Conservation (phyloP, 257 asterid genomes). For the Solanum piurae region DNA sequence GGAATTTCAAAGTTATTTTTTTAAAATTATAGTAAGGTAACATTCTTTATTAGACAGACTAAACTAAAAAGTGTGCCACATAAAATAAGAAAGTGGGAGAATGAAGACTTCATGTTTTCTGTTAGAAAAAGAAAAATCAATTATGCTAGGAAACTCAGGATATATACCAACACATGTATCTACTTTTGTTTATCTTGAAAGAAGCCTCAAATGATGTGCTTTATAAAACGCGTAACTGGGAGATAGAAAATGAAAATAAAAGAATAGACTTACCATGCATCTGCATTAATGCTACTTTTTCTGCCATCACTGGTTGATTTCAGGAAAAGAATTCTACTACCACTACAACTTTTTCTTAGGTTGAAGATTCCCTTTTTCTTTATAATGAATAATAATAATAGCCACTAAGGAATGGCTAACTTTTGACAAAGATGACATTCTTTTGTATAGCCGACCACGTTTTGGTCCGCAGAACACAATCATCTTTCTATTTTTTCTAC, state of each 20-base stretch:
- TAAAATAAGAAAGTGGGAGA: too few species aligned
- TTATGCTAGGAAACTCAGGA: too few species aligned
- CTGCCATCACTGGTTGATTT: neutral
- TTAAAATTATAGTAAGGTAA: too few species aligned
- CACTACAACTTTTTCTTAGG: neutral
- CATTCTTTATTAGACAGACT: too few species aligned
- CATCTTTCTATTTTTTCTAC: neutral
- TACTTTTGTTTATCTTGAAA: neutral
- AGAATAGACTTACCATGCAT: neutral
- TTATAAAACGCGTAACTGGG: neutral
- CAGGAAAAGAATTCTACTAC: neutral
- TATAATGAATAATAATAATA: conserved; percentile 5
- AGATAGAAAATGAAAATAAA: neutral
- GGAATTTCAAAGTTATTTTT: too few species aligned
- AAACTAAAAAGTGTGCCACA: too few species aligned
- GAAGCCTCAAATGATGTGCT: neutral
- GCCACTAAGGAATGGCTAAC: conserved; percentile 9
- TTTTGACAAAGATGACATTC: conserved; percentile 38
- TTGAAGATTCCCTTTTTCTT: neutral
- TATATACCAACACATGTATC: too few species aligned
- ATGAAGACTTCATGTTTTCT: too few species aligned
- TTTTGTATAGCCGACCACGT: conserved; percentile 35
- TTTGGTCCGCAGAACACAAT: neutral
- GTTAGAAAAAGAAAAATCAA: too few species aligned
- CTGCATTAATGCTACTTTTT: neutral